Percentiles rank a stretch among this genome's conserved stretches.
These are phyloP conservation scores for Cercophora samala DNA, from an alignment of 495 filamentous ascomycete species.

Conservation along the genomic window DNA sequence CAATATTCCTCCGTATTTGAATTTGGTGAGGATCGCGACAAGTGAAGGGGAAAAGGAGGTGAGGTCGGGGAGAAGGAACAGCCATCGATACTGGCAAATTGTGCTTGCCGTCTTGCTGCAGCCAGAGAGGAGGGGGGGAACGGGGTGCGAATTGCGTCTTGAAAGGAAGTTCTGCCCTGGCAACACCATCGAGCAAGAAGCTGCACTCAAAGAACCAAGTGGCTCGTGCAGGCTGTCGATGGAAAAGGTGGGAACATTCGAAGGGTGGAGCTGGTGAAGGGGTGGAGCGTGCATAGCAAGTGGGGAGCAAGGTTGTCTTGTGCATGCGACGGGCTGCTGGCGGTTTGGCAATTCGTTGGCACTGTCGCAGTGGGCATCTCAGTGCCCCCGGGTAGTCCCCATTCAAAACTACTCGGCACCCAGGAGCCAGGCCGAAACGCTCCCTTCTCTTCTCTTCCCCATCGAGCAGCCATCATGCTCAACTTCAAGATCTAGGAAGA, in stretches of 20 bases:
- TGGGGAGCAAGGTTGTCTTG: background rate
- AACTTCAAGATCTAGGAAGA: constrained; percentile 47
- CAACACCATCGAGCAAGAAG: too few species aligned
- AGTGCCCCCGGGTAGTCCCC: constrained; percentile 11
- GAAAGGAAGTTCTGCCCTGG: background rate
- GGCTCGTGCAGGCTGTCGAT: background rate
- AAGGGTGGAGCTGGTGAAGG: background rate
- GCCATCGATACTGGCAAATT: background rate
- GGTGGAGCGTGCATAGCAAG: constrained; percentile 3
- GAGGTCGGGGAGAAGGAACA: background rate
- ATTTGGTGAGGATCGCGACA: background rate
- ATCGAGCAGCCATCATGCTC: constrained; percentile 49
- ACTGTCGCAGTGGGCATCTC: constrained; percentile 17
- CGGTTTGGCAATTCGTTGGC: constrained; percentile 18
- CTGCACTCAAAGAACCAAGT: background rate
- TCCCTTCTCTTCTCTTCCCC: constrained; percentile 34
- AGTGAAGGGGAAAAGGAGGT: background rate
- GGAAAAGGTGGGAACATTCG: background rate
- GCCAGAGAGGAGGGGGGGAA: background rate
- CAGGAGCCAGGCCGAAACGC: constrained; percentile 34
- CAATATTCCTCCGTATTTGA: background rate
- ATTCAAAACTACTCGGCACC: constrained; percentile 49
- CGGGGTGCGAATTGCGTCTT: background rate
- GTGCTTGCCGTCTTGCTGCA: constrained; percentile 8
- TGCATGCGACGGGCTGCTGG: background rate